These are phyloP conservation scores for Neospora caninum DNA, from an alignment of 169 alveolate genomes.

Conservation along the genomic window DNA sequence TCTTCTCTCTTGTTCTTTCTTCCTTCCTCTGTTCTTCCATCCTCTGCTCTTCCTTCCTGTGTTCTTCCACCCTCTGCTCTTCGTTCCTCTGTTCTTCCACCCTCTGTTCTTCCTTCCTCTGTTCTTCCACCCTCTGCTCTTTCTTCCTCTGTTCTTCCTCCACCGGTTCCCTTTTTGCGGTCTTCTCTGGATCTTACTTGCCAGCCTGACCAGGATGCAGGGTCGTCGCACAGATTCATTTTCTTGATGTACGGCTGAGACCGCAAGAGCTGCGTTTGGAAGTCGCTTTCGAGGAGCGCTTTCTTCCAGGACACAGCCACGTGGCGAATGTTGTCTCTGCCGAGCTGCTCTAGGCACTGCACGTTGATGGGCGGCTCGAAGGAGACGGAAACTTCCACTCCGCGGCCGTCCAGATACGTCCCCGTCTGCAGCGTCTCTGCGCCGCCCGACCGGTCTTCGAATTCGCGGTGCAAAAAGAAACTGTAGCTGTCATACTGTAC, in stretches of 20 bases:
- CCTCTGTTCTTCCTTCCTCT: no score
- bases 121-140: no score
- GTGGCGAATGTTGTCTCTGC: neutral
- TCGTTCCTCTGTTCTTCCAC: no score
- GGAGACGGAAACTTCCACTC: neutral
- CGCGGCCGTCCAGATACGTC: slow-evolving; percentile 10
- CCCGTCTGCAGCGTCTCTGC: slow-evolving; percentile 52
- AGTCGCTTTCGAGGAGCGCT: slow-evolving; percentile 31
- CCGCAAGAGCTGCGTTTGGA: slow-evolving; percentile 26
- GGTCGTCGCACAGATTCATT: slow-evolving; percentile 71
- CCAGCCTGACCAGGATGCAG: slow-evolving; percentile 56
- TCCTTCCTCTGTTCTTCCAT: no score
- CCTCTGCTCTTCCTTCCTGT: no score
- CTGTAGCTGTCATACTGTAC: slow-evolving; percentile 13
- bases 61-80: no score
- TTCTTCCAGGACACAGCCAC: slow-evolving; percentile 24
- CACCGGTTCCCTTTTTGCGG: no score
- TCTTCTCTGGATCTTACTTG: neutral
- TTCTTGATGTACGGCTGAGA: slow-evolving; percentile 59
- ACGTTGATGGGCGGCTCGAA: neutral
- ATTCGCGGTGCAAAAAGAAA: neutral
- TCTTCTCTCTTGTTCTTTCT: no score
- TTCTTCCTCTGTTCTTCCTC: no score
- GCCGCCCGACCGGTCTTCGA: slow-evolving; percentile 48
- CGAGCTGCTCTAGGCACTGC: neutral